Conservation (phyloP, 2,329 filamentous ascomycete genomes). For the Penicillium sp. region DNA sequence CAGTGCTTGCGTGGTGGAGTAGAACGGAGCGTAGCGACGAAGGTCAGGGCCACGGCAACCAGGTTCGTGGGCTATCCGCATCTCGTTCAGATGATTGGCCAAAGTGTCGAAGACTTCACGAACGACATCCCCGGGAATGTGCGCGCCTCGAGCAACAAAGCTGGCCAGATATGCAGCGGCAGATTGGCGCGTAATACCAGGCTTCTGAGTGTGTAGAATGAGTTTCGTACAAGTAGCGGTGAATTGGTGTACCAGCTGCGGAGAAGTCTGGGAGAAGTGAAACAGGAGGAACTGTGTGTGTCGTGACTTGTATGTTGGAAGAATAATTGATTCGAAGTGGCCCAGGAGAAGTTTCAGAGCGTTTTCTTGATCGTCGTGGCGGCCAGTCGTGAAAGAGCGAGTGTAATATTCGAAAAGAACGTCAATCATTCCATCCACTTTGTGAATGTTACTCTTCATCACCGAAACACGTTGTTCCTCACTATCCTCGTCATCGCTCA, state of each 20-base stretch:
- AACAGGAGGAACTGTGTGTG: constrained; percentile 96
- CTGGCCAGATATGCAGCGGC: constrained; percentile 91
- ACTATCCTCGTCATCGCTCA: constrained; percentile 57
- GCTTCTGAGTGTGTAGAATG: constrained; percentile 66
- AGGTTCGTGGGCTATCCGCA: constrained; percentile 70
- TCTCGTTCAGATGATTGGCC: constrained; percentile 70
- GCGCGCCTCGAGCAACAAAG: constrained; percentile 86
- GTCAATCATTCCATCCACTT: constrained; percentile 88
- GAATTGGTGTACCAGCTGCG: constrained; percentile 76
- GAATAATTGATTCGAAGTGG: constrained; percentile 82
- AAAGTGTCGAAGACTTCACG: constrained; percentile 78
- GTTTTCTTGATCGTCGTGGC: constrained; percentile 66
- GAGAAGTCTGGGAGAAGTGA: constrained; percentile 84
- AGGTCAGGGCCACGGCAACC: constrained; percentile 81
- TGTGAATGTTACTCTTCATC: constrained; percentile 79
- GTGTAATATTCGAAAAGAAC: constrained; percentile 82
- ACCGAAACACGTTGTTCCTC: constrained; percentile 57
- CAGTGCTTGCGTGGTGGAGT: constrained; percentile 81
- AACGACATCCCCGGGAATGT: constrained; percentile 73
- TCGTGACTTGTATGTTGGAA: constrained; percentile 86
- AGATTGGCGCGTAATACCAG: constrained; percentile 73
- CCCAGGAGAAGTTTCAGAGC: constrained; percentile 76
- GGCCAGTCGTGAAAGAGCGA: constrained; percentile 66
- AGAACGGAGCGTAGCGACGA: constrained; percentile 78
- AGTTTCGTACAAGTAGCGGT: constrained; percentile 72